These are phyloP conservation scores for Lecanicillium sp. DNA, from an alignment of 2,329 filamentous ascomycete genomes.

Conservation along the genomic window DNA sequence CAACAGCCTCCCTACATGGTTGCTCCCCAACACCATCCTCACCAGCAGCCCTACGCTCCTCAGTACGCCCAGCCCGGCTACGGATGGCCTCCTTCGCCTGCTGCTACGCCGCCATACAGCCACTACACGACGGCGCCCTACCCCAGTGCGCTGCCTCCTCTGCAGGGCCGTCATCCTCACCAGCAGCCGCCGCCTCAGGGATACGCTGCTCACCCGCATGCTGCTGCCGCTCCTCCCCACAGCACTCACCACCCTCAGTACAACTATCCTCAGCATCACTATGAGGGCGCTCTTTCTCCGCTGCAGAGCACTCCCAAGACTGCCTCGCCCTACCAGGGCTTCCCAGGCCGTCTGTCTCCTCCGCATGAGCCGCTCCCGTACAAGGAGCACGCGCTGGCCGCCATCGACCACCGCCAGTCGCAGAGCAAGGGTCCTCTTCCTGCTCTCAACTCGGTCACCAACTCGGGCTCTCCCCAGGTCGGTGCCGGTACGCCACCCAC, in stretches of 20 bases:
- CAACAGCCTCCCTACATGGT: slow-evolving; percentile 37
- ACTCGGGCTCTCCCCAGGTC: slow-evolving; percentile 22
- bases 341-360: slow-evolving; percentile 30
- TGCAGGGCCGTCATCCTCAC: slow-evolving; percentile 14
- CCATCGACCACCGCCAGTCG: slow-evolving; percentile 15
- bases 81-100: slow-evolving; percentile 51
- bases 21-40: slow-evolving; percentile 28
- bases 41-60: slow-evolving; percentile 30
- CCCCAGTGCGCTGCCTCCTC: slow-evolving; percentile 15
- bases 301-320: slow-evolving; percentile 27
- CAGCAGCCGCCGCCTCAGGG: slow-evolving; percentile 18
- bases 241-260: slow-evolving; percentile 24
- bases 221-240: slow-evolving; percentile 18
- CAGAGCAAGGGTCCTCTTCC: slow-evolving; percentile 39
- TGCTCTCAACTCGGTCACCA: slow-evolving; percentile 30
- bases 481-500: slow-evolving; percentile 38
- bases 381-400: slow-evolving; percentile 38
- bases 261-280: slow-evolving; percentile 20
- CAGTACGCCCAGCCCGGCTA: slow-evolving; percentile 41
- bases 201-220: slow-evolving; percentile 18
- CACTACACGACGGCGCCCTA: slow-evolving; percentile 38
- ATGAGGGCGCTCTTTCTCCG: slow-evolving; percentile 34
- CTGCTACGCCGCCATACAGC: slow-evolving; percentile 47
- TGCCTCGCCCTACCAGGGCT: slow-evolving; percentile 27
- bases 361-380: slow-evolving; percentile 38